Evolutionary conservation across 306 rosid genomes (phyloP).

Genomic region (Quercus aquifolioides): DNA sequence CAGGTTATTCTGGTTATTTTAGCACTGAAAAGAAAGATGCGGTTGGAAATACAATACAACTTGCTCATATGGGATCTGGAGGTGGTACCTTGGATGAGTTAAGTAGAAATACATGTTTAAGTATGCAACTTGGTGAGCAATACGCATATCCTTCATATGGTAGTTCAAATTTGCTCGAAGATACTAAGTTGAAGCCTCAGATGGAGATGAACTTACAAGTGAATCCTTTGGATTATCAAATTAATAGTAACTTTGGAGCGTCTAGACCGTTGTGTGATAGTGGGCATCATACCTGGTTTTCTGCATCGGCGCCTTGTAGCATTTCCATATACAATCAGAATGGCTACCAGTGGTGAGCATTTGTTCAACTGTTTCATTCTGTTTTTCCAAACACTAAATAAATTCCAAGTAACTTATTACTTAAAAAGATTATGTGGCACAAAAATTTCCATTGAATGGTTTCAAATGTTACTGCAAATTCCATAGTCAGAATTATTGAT

Average conservation of each 20-base stretch:
- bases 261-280: conserved; percentile 50
- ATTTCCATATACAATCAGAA: conserved; percentile 57
- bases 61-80: conserved; percentile 41
- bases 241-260: conserved; percentile 41
- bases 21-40: conserved; percentile 40
- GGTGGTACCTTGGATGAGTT: conserved; percentile 44
- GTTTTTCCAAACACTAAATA: not conserved
- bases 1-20: conserved; percentile 47
- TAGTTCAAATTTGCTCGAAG: conserved; percentile 24
- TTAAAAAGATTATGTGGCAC: not conserved
- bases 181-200: conserved; percentile 32
- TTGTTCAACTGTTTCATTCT: not conserved
- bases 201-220: conserved; percentile 32
- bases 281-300: conserved; percentile 55
- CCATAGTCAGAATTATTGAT: not conserved
- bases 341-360: conserved; percentile 47
- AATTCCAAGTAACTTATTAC: not conserved
- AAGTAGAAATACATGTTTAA: conserved; percentile 44
- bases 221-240: conserved; percentile 46
- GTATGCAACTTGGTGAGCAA: conserved; percentile 44
- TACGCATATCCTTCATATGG: conserved; percentile 40
- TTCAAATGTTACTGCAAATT: not conserved
- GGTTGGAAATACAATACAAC: conserved; percentile 48
- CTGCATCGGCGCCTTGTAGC: conserved; percentile 48
- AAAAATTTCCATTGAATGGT: not conserved